These are phyloP conservation scores for Eucalyptus marginata DNA, from an alignment of 345 rosid genomes.

Conservation along the genomic window DNA sequence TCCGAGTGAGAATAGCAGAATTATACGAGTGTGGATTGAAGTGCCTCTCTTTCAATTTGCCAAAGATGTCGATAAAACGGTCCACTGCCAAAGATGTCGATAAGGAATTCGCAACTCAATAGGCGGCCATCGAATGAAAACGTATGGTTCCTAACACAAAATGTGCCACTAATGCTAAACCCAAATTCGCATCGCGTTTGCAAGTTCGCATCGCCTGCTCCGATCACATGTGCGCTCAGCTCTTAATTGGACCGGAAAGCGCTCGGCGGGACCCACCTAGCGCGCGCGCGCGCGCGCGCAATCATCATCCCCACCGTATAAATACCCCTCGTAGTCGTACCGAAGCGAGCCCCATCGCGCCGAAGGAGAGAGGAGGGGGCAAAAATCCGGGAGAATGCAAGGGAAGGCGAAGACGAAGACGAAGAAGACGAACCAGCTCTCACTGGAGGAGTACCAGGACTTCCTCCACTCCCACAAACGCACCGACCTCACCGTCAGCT, in stretches of 20 bases:
- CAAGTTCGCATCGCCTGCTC: neutral
- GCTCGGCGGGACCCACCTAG: neutral
- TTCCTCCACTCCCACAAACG: slow-evolving; percentile 12
- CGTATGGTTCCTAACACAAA: neutral
- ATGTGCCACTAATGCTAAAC: neutral
- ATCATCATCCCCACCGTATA: neutral
- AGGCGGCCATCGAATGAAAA: neutral
- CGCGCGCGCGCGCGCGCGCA: neutral
- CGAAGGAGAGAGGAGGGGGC: neutral
- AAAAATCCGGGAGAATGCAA: neutral
- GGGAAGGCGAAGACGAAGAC: neutral
- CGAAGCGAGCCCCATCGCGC: accelerated
- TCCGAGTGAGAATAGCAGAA: too few species aligned
- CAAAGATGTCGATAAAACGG: neutral
- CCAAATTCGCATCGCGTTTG: neutral
- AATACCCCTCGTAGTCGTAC: neutral
- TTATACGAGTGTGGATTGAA: too few species aligned
- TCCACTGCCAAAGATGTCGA: neutral
- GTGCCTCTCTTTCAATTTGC: neutral
- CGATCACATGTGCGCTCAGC: neutral
- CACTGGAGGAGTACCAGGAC: slow-evolving; percentile 15
- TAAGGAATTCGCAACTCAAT: neutral
- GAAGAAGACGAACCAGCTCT: neutral
- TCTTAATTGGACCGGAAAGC: neutral
- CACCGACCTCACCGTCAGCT: neutral